phyloP scores from a whole-genome alignment of 2,329 filamentous ascomycete species.

The Microsporum audouinii region DNA sequence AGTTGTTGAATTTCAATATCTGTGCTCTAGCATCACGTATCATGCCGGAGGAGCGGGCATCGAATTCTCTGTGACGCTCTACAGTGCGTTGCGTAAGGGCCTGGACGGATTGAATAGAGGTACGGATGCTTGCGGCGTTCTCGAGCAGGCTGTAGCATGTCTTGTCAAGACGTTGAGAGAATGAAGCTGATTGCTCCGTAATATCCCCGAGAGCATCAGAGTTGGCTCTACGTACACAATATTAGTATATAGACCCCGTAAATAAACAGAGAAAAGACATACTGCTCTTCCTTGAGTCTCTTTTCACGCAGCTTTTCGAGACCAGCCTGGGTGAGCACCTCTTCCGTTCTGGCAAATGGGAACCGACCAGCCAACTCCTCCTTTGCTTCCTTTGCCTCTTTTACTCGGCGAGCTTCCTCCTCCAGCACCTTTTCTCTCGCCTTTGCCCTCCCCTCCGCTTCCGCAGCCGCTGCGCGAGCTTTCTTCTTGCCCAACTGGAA shows the following conservation, averaged over 20 bases:
- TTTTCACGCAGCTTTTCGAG: slow-evolving; percentile 38
- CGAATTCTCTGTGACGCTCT: slow-evolving; percentile 29
- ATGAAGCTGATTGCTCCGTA: slow-evolving; percentile 30
- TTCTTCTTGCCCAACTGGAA: slow-evolving; percentile 1
- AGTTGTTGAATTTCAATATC: slow-evolving; percentile 28
- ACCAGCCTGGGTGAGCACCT: slow-evolving; percentile 26
- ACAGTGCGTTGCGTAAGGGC: slow-evolving; percentile 29
- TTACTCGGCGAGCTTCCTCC: neutral
- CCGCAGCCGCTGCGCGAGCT: neutral
- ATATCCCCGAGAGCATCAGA: slow-evolving; percentile 27
- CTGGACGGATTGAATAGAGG: slow-evolving; percentile 34
- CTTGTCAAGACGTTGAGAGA: slow-evolving; percentile 37
- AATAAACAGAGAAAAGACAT: slow-evolving; percentile 37
- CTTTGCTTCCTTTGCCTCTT: neutral
- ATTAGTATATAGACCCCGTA: neutral
- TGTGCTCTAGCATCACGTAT: slow-evolving; percentile 30
- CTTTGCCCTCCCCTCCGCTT: neutral
- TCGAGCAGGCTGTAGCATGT: slow-evolving; percentile 40
- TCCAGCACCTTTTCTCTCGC: neutral
- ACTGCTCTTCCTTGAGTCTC: slow-evolving; percentile 70
- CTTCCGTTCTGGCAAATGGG: slow-evolving; percentile 16
- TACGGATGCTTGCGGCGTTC: slow-evolving; percentile 31
- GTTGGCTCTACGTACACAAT: slow-evolving; percentile 10
- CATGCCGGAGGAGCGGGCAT: slow-evolving; percentile 26
- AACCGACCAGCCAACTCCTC: neutral